These are phyloP conservation scores for Globisporangium irregulare DNA, from an alignment of 352 stramenopile species.

Conservation along the genomic window DNA sequence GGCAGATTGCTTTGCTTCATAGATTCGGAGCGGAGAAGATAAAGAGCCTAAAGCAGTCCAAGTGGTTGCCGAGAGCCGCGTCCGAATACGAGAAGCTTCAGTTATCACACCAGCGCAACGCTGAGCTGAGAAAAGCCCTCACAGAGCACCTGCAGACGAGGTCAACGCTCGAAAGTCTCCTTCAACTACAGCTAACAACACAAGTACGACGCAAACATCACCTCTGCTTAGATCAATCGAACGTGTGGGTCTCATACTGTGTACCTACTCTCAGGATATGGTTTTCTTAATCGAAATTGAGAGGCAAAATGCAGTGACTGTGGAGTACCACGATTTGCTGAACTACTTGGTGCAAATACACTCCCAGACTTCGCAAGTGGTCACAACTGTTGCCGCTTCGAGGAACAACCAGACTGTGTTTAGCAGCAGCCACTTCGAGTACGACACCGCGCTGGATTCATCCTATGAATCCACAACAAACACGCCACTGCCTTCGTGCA, in stretches of 20 bases:
- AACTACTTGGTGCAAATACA: not conserved
- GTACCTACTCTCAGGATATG: not conserved
- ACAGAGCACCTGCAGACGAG: not conserved
- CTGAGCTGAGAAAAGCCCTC: conserved; percentile 1
- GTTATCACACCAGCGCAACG: not conserved
- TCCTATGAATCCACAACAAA: not conserved
- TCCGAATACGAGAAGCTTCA: conserved; percentile 6
- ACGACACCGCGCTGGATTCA: not conserved
- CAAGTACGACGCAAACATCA: not conserved
- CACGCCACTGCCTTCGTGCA: not conserved
- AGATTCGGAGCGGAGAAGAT: not conserved
- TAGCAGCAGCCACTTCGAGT: not conserved
- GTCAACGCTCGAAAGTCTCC: not conserved
- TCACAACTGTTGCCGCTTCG: not conserved
- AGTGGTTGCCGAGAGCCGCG: not conserved
- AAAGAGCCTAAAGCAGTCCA: not conserved
- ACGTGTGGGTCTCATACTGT: too few relatives aligned
- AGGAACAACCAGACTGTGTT: not conserved
- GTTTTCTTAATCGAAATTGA: not conserved
- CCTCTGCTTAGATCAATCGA: not conserved
- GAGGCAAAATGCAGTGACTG: too few relatives aligned
- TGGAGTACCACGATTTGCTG: not conserved
- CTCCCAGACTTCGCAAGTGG: not conserved
- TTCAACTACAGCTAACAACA: not conserved
- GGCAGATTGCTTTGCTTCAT: not conserved